Percentiles rank a stretch among this genome's conserved stretches.
Conservation (phyloP, 2,329 filamentous ascomycete genomes). For the Colletotrichum trifolii region DNA sequence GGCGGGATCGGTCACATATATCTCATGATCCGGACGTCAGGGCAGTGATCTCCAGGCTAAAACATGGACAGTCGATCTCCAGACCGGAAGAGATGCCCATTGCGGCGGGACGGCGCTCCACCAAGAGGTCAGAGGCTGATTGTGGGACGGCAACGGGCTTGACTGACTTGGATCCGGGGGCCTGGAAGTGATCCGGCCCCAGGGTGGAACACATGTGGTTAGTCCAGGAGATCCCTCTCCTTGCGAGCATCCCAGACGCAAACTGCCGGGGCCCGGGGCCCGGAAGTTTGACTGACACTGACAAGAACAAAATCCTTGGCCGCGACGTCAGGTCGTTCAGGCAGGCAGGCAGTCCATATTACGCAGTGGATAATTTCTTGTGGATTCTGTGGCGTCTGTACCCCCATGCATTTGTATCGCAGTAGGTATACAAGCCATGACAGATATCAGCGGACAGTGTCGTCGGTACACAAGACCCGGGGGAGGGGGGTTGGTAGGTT, state of each 20-base stretch:
- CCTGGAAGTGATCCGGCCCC: conserved; percentile 3
- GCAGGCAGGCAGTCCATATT: neutral
- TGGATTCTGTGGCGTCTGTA: neutral
- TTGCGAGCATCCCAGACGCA: conserved; percentile 30
- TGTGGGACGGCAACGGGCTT: neutral
- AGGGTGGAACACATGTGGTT: neutral
- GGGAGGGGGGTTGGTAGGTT: too few species aligned
- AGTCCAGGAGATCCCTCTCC: neutral
- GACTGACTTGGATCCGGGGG: conserved; percentile 1
- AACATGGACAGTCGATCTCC: conserved; percentile 26
- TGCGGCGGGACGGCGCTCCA: conserved; percentile 14
- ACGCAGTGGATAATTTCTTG: neutral
- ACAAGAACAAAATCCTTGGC: neutral
- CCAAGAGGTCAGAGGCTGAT: neutral
- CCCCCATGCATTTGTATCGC: too few species aligned
- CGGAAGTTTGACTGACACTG: neutral
- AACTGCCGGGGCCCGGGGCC: conserved; percentile 5
- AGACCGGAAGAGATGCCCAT: neutral
- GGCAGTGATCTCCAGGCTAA: conserved; percentile 8
- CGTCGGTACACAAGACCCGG: too few species aligned
- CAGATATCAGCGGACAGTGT: too few species aligned
- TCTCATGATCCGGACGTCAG: neutral
- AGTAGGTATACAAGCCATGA: too few species aligned
- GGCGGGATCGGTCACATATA: conserved; percentile 15
- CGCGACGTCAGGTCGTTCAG: neutral